A percentile compares a stretch with the other conserved stretches of the same genome.
These are phyloP conservation scores for Colletotrichum lupini DNA, from an alignment of 2,329 filamentous ascomycete genomes.

Conservation along the genomic window DNA sequence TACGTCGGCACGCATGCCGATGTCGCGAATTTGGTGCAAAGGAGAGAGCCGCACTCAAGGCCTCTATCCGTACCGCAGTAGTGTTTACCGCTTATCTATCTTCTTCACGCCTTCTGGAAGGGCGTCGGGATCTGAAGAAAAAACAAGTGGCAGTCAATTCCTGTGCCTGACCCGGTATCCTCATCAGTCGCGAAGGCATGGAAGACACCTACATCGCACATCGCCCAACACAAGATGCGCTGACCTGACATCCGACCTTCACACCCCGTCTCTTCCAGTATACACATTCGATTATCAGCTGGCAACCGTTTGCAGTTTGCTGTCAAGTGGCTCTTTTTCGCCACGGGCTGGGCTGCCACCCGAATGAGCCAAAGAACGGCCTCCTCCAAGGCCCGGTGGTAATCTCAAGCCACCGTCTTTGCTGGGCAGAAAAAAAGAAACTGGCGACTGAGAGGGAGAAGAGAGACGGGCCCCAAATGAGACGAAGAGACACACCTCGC, in stretches of 20 bases:
- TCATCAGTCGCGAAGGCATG: not conserved
- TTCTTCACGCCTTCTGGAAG: conserved; percentile 23
- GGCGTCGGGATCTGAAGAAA: not conserved
- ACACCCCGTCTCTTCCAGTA: not conserved
- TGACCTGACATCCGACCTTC: not conserved
- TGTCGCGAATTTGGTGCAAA: not conserved
- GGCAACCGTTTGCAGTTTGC: conserved; percentile 21
- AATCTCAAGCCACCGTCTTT: not conserved
- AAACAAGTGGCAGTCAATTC: not conserved
- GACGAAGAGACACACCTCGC: conserved; percentile 20
- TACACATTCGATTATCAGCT: not conserved
- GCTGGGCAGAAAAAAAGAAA: conserved; percentile 7
- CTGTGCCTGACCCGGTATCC: not conserved
- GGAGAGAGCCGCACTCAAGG: conserved; percentile 11
- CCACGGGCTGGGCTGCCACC: conserved; percentile 3
- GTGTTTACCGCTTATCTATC: not conserved
- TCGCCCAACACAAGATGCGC: not conserved
- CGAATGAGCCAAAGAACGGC: conserved; percentile 11
- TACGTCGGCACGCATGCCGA: not conserved
- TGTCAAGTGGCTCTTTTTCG: not conserved
- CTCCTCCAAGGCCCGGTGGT: not conserved
- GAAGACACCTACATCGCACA: not conserved
- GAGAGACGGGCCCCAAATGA: conserved; percentile 19
- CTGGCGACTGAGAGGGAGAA: not conserved
- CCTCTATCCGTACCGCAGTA: not conserved